phyloP scores from a whole-genome alignment of 2,329 filamentous ascomycete genomes.

The Oidium heveae region DNA sequence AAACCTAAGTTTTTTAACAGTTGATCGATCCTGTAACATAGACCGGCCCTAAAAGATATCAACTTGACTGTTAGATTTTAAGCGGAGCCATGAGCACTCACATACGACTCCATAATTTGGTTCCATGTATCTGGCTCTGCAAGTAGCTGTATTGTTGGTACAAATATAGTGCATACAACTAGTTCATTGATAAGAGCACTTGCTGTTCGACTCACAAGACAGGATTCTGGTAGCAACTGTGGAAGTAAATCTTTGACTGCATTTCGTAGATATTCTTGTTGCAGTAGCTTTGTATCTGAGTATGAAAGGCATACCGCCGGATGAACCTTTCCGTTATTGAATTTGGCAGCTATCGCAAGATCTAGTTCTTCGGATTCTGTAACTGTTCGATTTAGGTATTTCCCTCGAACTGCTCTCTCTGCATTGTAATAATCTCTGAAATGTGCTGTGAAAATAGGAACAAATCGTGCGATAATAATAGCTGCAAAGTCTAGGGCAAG shows the following conservation, averaged over 20 bases:
- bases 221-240: constrained; percentile 42
- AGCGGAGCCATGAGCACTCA: constrained; percentile 9
- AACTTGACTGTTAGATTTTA: constrained; percentile 1
- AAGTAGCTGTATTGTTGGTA: constrained; percentile 54
- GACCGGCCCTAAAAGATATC: constrained; percentile 33
- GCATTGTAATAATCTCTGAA: constrained; percentile 79
- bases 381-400: constrained; percentile 65
- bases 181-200: constrained; percentile 66
- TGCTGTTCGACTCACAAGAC: constrained; percentile 60
- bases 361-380: constrained; percentile 95
- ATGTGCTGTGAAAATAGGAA: constrained; percentile 72
- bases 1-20: constrained; percentile 71
- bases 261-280: constrained; percentile 70
- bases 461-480: constrained; percentile 52
- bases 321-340: constrained; percentile 68
- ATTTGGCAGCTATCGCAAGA: constrained; percentile 84
- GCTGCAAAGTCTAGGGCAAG: constrained; percentile 62
- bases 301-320: constrained; percentile 61
- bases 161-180: constrained; percentile 73
- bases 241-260: constrained; percentile 50
- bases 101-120: constrained; percentile 74
- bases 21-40: constrained; percentile 84
- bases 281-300: constrained; percentile 58
- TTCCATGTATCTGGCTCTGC: constrained; percentile 96
- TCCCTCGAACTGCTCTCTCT: constrained; percentile 64